phyloP scores from a whole-genome alignment of 768 basidiomycete genomes.

The Calocybe gangraenosa region DNA sequence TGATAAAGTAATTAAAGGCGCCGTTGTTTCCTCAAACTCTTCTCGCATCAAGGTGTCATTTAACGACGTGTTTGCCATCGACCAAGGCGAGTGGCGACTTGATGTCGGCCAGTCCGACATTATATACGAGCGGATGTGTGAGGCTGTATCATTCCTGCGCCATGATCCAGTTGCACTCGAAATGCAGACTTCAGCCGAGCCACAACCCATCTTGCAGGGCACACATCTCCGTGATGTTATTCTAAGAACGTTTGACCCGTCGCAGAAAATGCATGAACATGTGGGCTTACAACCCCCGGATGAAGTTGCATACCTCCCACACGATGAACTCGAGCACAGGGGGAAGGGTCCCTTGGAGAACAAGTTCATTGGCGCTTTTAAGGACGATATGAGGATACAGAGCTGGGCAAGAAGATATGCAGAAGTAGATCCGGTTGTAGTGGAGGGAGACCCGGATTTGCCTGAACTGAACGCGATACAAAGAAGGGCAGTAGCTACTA shows the following conservation, averaged over 20 bases:
- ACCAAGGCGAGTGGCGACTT: slow-evolving; percentile 55
- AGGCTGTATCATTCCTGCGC: slow-evolving; percentile 55
- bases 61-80: slow-evolving; percentile 37
- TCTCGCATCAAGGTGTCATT: slow-evolving; percentile 60
- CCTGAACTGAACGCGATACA: slow-evolving; percentile 70
- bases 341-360: slow-evolving; percentile 8
- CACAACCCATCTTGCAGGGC: slow-evolving; percentile 59
- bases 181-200: slow-evolving; percentile 22
- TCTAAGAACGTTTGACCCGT: slow-evolving; percentile 49
- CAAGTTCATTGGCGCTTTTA: slow-evolving; percentile 48
- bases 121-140: slow-evolving; percentile 63
- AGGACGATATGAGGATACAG: slow-evolving; percentile 68
- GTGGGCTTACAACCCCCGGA: slow-evolving; percentile 34
- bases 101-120: slow-evolving; percentile 71
- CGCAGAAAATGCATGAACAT: slow-evolving; percentile 25
- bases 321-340: slow-evolving; percentile 34
- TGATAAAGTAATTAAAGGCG: slow-evolving; percentile 51
- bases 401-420: slow-evolving; percentile 80
- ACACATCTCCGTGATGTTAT: slow-evolving; percentile 71
- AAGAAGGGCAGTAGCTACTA: slow-evolving; percentile 75
- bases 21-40: slow-evolving; percentile 43
- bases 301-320: slow-evolving; percentile 32
- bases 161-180: slow-evolving; percentile 48
- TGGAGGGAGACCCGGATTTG: slow-evolving; percentile 78
- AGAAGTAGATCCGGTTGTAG: slow-evolving; percentile 47